A percentile compares a stretch with the other conserved stretches of the same genome.
phyloP scores from a whole-genome alignment of 306 rosid species.

The Glycine soja region DNA sequence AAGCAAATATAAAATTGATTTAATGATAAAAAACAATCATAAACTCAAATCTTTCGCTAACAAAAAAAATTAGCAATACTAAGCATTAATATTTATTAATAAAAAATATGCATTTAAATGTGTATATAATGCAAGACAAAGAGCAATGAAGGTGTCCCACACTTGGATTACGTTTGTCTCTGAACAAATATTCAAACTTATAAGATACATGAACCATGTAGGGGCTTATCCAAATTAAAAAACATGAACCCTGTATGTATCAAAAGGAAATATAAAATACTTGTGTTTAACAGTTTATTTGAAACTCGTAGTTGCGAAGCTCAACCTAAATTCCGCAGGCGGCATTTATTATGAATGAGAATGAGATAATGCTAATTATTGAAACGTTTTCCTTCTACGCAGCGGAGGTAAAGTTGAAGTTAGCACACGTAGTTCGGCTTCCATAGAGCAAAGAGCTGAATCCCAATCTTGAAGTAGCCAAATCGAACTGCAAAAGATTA shows the following conservation, averaged over 20 bases:
- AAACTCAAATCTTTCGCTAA: too few species aligned
- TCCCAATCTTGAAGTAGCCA: conserved; percentile 51
- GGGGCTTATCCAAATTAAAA: not conserved
- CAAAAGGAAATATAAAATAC: not conserved
- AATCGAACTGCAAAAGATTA: conserved; percentile 57
- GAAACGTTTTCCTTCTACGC: not conserved
- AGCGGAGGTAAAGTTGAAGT: conserved; percentile 60
- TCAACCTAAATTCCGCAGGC: not conserved
- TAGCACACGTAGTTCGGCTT: conserved; percentile 41
- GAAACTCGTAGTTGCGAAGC: not conserved
- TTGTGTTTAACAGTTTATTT: not conserved
- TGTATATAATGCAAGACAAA: too few species aligned
- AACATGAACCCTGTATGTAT: not conserved
- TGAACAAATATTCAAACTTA: too few species aligned
- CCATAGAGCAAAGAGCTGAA: conserved; percentile 56
- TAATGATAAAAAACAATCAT: too few species aligned
- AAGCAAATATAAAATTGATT: too few species aligned
- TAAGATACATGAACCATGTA: too few species aligned
- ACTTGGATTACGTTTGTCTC: too few species aligned
- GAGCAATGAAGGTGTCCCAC: too few species aligned
- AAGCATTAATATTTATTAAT: too few species aligned
- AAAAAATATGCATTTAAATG: too few species aligned
- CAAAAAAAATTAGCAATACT: too few species aligned
- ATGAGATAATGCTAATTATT: not conserved
- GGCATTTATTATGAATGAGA: not conserved